Evolutionary conservation across 108 stramenopile species (phyloP), one percentile per base, ranked within the genome.

Genomic region (Skeletonema costatum): DNA sequence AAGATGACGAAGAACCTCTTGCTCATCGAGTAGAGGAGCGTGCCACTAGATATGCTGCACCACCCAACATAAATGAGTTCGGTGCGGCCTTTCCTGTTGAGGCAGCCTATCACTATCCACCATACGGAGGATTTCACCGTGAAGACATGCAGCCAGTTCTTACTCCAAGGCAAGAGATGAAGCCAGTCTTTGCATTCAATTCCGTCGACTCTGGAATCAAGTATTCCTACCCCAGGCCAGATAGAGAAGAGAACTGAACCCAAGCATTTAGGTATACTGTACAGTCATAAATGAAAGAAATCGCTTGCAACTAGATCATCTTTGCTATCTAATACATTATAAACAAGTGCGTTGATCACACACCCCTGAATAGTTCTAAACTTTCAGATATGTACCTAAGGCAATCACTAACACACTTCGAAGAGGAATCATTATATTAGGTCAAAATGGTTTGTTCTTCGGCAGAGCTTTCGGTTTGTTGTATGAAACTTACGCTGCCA

Each of bases 181-280:
- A 39, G 30, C 32, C 8, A 48, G 56, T 58, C 13, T 21, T 60
- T 32, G 58, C 14, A 25, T 19, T 30, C 42, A 56, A 60, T 14
- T 38, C 66, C 11, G 19, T 63, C 25, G 31, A n/a, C 25, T 38
- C 30, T 17, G 29, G 10, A 17, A 13, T 48, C 6, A 70, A 42
- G 46, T 77, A 48, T 64, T 69, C 69, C 32, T 77, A 77, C 38
- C 76, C 76, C 36, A 70, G 76, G 41, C 76, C 76, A n/a, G 36
- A 41, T 29, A 36, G 42, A 44, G 64, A 59, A 48, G 11, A 56
- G 11, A 33, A 59, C 0, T 41, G 29, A 66, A 17, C 36, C 2
- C 39, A 12, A 10, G 39, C 2, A n/a, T 38, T n/a, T 1, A n/a
- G 44, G 16, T n/a, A 2, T n/a, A 46, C 44, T n/a, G 16, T 46